Evolutionary conservation across 768 basidiomycete species (phyloP).

Genomic region (Tylopilus subfusipes): DNA sequence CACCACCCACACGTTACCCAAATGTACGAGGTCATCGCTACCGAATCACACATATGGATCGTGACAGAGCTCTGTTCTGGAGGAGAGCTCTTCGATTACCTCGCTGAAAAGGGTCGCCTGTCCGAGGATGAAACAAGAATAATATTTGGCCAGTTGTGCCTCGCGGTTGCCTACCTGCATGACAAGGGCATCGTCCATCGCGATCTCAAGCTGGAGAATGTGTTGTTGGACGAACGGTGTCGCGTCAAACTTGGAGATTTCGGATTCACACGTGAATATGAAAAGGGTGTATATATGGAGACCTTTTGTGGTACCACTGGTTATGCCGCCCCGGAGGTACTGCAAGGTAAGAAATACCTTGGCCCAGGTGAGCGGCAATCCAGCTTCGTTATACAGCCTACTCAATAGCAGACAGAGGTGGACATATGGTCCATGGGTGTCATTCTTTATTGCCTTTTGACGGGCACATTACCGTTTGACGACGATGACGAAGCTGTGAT

Average conservation of each 20-base stretch:
- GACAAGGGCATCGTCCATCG: conserved; percentile 92
- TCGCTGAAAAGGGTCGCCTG: conserved; percentile 90
- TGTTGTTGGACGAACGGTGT: conserved; percentile 85
- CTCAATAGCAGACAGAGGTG: conserved; percentile 60
- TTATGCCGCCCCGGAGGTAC: conserved; percentile 91
- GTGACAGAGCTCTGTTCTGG: conserved; percentile 96
- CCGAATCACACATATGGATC: conserved; percentile 94
- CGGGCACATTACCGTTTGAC: conserved; percentile 87
- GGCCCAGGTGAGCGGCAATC: conserved; percentile 65
- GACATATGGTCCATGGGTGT: conserved; percentile 95
- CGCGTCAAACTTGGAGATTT: conserved; percentile 93
- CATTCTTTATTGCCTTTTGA: conserved; percentile 85
- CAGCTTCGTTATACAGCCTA: background rate
- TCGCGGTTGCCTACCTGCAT: conserved; percentile 92
- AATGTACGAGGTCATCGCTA: conserved; percentile 97
- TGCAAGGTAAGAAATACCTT: conserved; percentile 81
- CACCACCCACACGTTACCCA: conserved; percentile 96
- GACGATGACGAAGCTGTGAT: conserved; percentile 84
- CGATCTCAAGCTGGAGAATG: conserved; percentile 95
- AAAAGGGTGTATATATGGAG: conserved; percentile 73
- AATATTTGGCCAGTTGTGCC: conserved; percentile 94
- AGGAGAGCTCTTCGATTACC: conserved; percentile 97
- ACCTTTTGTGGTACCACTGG: conserved; percentile 96
- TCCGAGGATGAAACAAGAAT: conserved; percentile 78
- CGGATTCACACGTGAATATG: conserved; percentile 92